phyloP scores from a whole-genome alignment of 208 protist species.

The Leishmania mexicana region DNA sequence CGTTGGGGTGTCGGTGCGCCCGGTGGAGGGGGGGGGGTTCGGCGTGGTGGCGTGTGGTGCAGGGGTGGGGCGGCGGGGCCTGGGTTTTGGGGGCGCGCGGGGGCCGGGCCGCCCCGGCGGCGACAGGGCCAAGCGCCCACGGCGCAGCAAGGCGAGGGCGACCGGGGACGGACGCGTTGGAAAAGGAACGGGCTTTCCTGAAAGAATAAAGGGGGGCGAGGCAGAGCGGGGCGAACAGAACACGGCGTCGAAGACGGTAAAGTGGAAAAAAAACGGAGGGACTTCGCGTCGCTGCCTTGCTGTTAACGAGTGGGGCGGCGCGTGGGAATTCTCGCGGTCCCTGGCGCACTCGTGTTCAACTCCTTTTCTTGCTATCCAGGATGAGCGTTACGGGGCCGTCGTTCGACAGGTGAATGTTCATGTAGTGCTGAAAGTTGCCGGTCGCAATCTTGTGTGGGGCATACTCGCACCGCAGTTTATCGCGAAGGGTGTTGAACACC shows the following conservation, averaged over 20 bases:
- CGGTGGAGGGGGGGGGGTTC: too few species aligned
- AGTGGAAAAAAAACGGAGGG: background rate
- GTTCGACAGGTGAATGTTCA: conserved; percentile 83
- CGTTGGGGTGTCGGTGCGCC: too few species aligned
- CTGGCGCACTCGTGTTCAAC: conserved; percentile 7
- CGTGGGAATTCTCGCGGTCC: background rate
- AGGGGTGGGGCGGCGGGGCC: too few species aligned
- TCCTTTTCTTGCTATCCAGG: conserved; percentile 67
- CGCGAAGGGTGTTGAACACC: conserved; percentile 83
- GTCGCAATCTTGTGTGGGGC: conserved; percentile 62
- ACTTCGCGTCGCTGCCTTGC: background rate
- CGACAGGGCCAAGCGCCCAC: too few species aligned
- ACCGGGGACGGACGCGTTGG: too few species aligned
- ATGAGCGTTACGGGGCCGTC: conserved; percentile 92
- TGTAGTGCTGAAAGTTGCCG: conserved; percentile 89
- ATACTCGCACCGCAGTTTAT: conserved; percentile 59
- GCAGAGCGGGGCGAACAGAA: background rate
- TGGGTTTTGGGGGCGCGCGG: too few species aligned
- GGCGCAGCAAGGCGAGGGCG: too few species aligned
- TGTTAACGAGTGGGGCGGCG: background rate
- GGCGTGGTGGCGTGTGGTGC: too few species aligned
- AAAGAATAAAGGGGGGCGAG: too few species aligned
- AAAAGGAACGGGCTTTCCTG: too few species aligned
- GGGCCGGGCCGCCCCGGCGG: too few species aligned
- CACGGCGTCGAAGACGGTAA: background rate